Evolutionary conservation across 495 filamentous ascomycete genomes (phyloP), one percentile per base, ranked within the genome.

Genomic region (Annulohypoxylon stygium): DNA sequence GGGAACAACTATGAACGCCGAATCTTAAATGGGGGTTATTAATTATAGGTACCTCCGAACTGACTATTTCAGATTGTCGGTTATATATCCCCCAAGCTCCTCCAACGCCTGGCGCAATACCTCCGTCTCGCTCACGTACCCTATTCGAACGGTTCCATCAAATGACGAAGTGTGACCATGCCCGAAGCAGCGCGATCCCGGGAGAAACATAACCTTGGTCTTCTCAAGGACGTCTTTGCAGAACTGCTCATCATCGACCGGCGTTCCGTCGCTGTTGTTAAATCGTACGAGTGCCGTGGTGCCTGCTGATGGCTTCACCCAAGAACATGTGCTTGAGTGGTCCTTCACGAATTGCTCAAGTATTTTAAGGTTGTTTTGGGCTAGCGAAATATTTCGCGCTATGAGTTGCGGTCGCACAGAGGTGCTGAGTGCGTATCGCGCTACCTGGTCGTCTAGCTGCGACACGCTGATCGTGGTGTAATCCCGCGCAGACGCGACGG

Each of bases 391-490:
- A 74, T 97, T 97, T 0, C 94, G 84, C 14, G 77, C 78, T 23
- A 97, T 79, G 14, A 98, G 81, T 18, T 84, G 83, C 23, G 92
- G 86, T n/a, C 94, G 83, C 11, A 92, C 90, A 11, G 84, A 77
- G 11, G 81, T 80, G 9, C 86, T 86, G 3, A 97, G 83, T 0
- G 95, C 93, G 71, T 89, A 94, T 51, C 89, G 86, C 8, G 94
- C 94, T 12, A 97, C 85, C 39, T 88, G 87, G 76, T 97, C 93
- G 79, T 95, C 93, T 14, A 97, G 82, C 79, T 93, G 91, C 41
- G 89, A 90, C 0, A 97, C 93, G 26, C 91, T 92, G 73, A 97
- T 97, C 10, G 90, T 93, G 3, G 93, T 96, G 83, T 95, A 97
- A 78, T 97, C 89, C 20, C 94, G 85, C 1, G 91, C 89, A 5